A percentile compares a stretch with the other conserved stretches of the same genome.
Evolutionary conservation across 1,139 yeast species (phyloP).

Genomic region (Eremothecium cymbalariae): DNA sequence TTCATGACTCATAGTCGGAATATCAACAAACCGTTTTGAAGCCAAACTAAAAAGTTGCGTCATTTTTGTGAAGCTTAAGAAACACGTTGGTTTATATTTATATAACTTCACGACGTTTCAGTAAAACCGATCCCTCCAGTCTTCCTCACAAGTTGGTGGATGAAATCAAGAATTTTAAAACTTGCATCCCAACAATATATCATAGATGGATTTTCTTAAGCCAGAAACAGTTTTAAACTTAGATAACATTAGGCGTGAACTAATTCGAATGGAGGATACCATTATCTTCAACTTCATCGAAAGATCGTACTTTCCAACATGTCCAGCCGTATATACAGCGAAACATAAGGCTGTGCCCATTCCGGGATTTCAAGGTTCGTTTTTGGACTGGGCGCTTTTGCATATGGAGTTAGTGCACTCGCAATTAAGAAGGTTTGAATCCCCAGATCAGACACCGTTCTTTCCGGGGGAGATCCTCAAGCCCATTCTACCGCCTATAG

Average conservation of each 20-base stretch:
- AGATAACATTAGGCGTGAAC: constrained; percentile 70
- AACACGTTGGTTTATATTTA: no score
- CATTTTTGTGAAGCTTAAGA: no score
- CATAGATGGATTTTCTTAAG: constrained; percentile 78
- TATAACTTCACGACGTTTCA: no score
- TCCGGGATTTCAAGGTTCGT: constrained; percentile 68
- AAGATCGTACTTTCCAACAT: constrained; percentile 75
- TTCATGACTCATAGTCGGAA: no score
- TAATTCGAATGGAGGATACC: constrained; percentile 93
- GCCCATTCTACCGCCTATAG: constrained; percentile 68
- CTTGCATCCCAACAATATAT: no score
- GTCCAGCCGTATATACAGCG: constrained; percentile 63
- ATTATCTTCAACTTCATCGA: constrained; percentile 88
- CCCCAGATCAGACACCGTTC: constrained; percentile 94
- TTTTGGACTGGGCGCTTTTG: constrained; percentile 75
- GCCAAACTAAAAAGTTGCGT: no score
- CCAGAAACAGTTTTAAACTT: constrained; percentile 79
- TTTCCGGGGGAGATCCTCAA: constrained; percentile 60
- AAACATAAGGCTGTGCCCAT: constrained; percentile 45
- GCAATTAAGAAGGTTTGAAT: constrained; percentile 80
- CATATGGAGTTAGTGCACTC: constrained; percentile 76
- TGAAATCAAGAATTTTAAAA: no score
- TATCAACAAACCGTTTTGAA: no score
- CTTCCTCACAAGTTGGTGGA: no score
- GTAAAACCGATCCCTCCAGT: no score